Evolutionary conservation across 2,329 filamentous ascomycete genomes (phyloP).

Genomic region (Zalaria obscura): DNA sequence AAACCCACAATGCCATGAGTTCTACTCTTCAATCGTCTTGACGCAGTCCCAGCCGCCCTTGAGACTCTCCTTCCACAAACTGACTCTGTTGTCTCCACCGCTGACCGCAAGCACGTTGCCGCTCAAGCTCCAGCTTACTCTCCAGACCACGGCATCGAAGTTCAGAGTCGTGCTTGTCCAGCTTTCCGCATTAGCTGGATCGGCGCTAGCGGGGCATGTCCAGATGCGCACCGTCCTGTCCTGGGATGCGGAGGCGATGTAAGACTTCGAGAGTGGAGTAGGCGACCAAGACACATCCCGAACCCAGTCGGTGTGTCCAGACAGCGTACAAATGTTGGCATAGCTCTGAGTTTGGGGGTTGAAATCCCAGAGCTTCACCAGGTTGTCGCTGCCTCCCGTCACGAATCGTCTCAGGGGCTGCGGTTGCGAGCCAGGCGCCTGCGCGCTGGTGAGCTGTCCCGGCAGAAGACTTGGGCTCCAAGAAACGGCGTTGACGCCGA

Average conservation of each 20-base stretch:
- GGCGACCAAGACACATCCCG: conserved; percentile 95
- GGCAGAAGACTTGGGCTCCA: conserved; percentile 83
- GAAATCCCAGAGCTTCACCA: conserved; percentile 86
- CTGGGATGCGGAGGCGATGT: conserved; percentile 90
- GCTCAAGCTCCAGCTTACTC: conserved; percentile 94
- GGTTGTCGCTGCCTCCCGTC: conserved; percentile 86
- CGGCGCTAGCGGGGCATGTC: conserved; percentile 42
- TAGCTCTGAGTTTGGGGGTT: conserved; percentile 33
- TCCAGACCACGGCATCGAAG: conserved; percentile 85
- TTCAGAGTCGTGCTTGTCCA: conserved; percentile 79
- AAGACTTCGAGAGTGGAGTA: conserved; percentile 85
- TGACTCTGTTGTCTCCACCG: conserved; percentile 91
- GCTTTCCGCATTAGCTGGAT: conserved; percentile 38
- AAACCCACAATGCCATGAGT: too few species aligned
- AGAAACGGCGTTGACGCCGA: conserved; percentile 88
- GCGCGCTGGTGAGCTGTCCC: conserved; percentile 66
- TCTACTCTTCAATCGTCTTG: conserved; percentile 65
- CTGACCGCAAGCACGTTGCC: conserved; percentile 92
- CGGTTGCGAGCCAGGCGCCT: conserved; percentile 33
- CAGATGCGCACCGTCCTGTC: conserved; percentile 97
- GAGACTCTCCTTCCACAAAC: conserved; percentile 95
- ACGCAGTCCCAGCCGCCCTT: conserved; percentile 95
- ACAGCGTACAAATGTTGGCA: conserved; percentile 43
- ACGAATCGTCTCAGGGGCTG: conserved; percentile 62
- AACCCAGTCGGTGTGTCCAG: conserved; percentile 90